Evolutionary conservation across 352 stramenopile genomes (phyloP).

Genomic region (Globisporangium mamillatum): DNA sequence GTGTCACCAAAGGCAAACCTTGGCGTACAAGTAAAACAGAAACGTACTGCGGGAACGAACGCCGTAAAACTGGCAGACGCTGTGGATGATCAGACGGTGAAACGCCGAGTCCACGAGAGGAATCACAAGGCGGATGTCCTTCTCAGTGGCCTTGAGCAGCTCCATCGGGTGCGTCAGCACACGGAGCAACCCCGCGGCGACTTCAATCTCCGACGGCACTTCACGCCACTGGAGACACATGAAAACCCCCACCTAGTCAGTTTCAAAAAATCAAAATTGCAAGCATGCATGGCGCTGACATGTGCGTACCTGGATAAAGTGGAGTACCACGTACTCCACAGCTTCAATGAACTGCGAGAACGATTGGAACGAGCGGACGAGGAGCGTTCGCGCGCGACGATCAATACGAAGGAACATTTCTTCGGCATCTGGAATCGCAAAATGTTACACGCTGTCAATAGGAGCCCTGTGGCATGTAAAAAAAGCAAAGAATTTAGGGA

Average conservation of each 20-base stretch:
- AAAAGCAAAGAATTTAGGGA: neutral
- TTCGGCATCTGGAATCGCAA: constrained; percentile 20
- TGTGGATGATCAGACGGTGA: constrained; percentile 86
- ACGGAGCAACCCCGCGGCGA: constrained; percentile 49
- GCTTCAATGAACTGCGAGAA: constrained; percentile 77
- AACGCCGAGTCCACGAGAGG: constrained; percentile 82
- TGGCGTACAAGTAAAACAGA: neutral
- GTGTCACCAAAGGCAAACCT: neutral
- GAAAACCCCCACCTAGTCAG: too few species aligned
- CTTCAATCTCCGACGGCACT: constrained; percentile 68
- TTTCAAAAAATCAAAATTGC: neutral
- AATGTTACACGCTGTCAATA: neutral
- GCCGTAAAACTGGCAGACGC: constrained; percentile 86
- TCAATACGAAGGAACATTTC: constrained; percentile 80
- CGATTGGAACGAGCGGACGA: constrained; percentile 63
- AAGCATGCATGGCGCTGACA: neutral
- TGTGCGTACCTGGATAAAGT: constrained; percentile 69
- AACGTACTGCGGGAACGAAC: constrained; percentile 78
- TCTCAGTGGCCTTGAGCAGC: constrained; percentile 50
- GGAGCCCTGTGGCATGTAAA: neutral
- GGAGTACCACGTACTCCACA: constrained; percentile 71
- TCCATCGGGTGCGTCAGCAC: constrained; percentile 69
- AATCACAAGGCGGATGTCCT: constrained; percentile 65
- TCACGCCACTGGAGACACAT: constrained; percentile 57
- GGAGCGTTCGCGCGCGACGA: constrained; percentile 59